Conservation (phyloP, 176 grass and related monocot species). For the Bothriochloa decipiens region DNA sequence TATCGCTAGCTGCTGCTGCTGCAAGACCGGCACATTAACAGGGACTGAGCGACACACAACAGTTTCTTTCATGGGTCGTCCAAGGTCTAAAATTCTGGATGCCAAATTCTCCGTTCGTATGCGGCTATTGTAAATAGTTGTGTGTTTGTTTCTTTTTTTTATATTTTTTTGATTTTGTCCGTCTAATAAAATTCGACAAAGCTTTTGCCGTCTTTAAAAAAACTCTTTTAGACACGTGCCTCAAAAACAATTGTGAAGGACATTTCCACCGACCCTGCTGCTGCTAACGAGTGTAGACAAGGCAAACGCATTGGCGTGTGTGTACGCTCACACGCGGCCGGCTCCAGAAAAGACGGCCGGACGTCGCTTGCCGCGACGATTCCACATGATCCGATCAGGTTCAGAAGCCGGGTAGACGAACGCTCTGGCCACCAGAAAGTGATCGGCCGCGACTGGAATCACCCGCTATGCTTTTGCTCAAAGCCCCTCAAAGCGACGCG, state of each 20-base stretch:
- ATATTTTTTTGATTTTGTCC: too few relatives aligned
- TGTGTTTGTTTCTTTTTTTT: too few relatives aligned
- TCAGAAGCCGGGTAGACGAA: neutral
- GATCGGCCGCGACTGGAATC: constrained; percentile 4
- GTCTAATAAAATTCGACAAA: too few relatives aligned
- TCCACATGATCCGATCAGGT: neutral
- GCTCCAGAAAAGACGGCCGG: neutral
- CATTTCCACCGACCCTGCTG: neutral
- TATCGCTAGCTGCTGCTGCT: neutral
- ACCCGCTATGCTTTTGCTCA: neutral
- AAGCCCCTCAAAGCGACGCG: neutral
- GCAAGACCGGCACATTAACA: neutral
- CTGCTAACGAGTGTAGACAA: too few relatives aligned
- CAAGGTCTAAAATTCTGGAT: too few relatives aligned
- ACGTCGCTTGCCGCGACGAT: neutral
- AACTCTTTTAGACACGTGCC: constrained; percentile 3
- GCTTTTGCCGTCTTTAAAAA: too few relatives aligned
- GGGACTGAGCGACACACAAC: neutral
- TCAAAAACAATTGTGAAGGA: neutral
- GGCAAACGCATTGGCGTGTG: neutral
- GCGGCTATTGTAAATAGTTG: too few relatives aligned
- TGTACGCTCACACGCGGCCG: neutral
- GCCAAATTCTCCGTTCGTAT: too few relatives aligned
- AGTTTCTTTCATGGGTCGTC: neutral
- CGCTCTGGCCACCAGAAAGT: neutral